Evolutionary conservation across 768 basidiomycete species (phyloP).

Genomic region (Amanita phalloides): DNA sequence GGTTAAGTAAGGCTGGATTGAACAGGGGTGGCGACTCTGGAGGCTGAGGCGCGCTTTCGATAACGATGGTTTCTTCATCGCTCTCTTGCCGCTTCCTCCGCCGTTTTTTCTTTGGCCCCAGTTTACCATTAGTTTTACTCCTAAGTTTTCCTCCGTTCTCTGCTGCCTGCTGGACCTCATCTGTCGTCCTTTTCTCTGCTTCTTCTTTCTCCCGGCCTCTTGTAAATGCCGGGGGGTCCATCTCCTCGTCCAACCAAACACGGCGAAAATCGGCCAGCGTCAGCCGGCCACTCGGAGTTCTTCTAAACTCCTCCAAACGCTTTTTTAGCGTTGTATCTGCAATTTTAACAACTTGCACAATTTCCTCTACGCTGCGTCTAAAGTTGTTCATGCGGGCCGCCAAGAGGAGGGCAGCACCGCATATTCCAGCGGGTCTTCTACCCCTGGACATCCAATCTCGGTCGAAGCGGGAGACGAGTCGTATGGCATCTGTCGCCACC

Average conservation of each 20-base stretch:
- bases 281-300: slow-evolving; percentile 74
- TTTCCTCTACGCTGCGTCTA: slow-evolving; percentile 83
- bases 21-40: slow-evolving; percentile 20
- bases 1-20: slow-evolving; percentile 48
- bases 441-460: slow-evolving; percentile 97
- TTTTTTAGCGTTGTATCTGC: slow-evolving; percentile 93
- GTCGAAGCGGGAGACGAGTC: slow-evolving; percentile 87
- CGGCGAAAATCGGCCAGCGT: slow-evolving; percentile 85
- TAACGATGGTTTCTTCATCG: slow-evolving; percentile 22
- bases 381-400: slow-evolving; percentile 99
- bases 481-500: slow-evolving; percentile 88
- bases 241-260: slow-evolving; percentile 86
- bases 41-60: slow-evolving; percentile 11
- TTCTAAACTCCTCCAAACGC: slow-evolving; percentile 89
- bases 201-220: slow-evolving; percentile 67
- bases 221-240: slow-evolving; percentile 85
- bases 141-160: slow-evolving; percentile 16
- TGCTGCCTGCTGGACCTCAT: slow-evolving; percentile 16
- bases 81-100: slow-evolving; percentile 27
- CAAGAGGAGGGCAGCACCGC: slow-evolving; percentile 88
- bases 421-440: slow-evolving; percentile 92
- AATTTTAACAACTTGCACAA: slow-evolving; percentile 98
- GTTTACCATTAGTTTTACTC: slow-evolving; percentile 21
- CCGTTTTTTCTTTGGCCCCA: slow-evolving; percentile 26
- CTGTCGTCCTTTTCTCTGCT: slow-evolving; percentile 32